Base-by-base conservation (phyloP, 805 yeast genomes). In the Ogataea ramenticola region DNA sequence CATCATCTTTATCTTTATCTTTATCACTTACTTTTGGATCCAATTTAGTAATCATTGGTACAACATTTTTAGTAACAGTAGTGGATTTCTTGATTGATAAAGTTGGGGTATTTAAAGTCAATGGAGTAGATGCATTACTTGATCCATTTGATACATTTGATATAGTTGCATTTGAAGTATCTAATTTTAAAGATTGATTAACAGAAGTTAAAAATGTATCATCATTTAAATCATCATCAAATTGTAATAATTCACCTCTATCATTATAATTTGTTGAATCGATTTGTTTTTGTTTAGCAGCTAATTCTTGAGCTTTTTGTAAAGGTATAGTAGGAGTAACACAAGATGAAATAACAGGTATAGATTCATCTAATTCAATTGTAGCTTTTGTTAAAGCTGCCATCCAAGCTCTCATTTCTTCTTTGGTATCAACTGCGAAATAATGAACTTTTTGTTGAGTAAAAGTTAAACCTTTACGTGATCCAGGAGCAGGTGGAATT, bases 401-500 rank as follows among this genome's bases (percentile, higher is more conserved):
- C 80, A 90, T 80, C 99, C 99, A 93, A 2, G 75, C 76, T 58
- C 96, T 74, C 96, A 91, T 85, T 50, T 91, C 98, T 41, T 88
- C 96, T 45, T 74, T 77, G 0, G 87, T 75, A 41, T 93, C 97
- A 37, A 91, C 96, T 0, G 98, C 97, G 72, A 93, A 93, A 62
- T 84, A 93, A 57, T 93, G 99, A 8, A 89, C 86, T 52, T 89
- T 87, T 26, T 96, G 99, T 50, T 90, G 96, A 0, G 99, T 93
- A 62, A 93, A 93, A 0, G 96, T 90, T 45, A 93, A 76, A 0
- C 98, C 98, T 65, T 90, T 91, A 51, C 83, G 82, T 43, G 91
- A 86, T 0, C 99, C 99, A 0, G 98, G 98, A 2, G 95, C 96
- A 0, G 99, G 99, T 10, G 99, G 99, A 3, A 90, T 79, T 12